Base-by-base conservation (phyloP, 2,329 filamentous ascomycete genomes). In the Biscogniauxia sp. region DNA sequence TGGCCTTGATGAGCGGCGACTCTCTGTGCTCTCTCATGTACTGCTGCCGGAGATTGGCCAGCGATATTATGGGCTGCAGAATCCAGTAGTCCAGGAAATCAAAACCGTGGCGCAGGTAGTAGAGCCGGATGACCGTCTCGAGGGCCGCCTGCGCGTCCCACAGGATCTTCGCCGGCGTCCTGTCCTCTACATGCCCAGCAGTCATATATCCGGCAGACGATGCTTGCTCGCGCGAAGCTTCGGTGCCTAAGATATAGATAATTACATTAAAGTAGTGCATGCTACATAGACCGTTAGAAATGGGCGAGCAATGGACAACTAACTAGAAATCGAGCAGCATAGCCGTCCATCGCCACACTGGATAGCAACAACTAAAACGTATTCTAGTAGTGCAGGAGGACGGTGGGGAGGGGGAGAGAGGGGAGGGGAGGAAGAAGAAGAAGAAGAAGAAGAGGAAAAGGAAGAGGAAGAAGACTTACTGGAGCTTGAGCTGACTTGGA, bases 21-120 rank as follows among this genome's bases (percentile, higher is more conserved):
- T 68, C 20, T 0, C 56, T 63, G 1, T 63, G 20, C 6, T 66
- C 57, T 2, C 58, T 55, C 8, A 77, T 70, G 13, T 67, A 61
- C 6, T 71, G 61, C 20, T 75, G 60, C 8, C 66, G 70, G 1
- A 70, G 68, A 53, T 62, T 69, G 1, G 68, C 74, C 0, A 66
- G 56, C 20, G 74, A 45, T 62, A 75, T 70, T 2, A 77, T 68
- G 1, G 73, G 74, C 20, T 75, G 64, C 23, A 73, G 71, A 1
- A 77, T 66, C 20, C 73, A 58, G 7, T 63, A 61, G 54, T 69
- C 68, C 56, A 64, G 63, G 5, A 51, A 61, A 49, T 77, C 74
- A 49, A 72, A 75, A 8, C 74, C 72, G 59, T 76, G 73, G 3
- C 73, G 70, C 1, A 75, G 69, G 61, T 73, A 76, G 60, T 76